Conservation (phyloP, 345 rosid species). For the Mallotus nudiflorus region DNA sequence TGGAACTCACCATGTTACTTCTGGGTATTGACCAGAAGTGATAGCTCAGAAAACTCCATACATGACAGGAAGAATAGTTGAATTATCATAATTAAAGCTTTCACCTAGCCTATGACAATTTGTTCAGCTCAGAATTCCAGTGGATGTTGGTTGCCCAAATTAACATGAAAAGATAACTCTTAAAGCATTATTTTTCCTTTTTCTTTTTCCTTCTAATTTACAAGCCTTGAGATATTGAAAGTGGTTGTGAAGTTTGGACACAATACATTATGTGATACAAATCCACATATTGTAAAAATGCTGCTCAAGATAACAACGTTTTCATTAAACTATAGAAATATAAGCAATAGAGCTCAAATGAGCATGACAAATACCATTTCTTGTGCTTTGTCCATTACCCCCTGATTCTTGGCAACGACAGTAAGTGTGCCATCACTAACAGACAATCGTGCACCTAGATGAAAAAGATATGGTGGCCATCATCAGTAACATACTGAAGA, state of each 20-base stretch:
- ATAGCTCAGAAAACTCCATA: not conserved
- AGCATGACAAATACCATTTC: conserved; percentile 59
- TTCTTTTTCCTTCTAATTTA: not conserved
- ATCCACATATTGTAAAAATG: not conserved
- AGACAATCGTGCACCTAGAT: conserved; percentile 76
- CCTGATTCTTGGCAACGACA: conserved; percentile 72
- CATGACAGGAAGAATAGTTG: not conserved
- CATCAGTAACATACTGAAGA: not conserved
- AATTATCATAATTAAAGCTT: not conserved
- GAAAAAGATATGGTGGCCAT: conserved; percentile 7
- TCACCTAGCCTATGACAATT: not conserved
- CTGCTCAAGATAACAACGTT: not conserved
- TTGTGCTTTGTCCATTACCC: conserved; percentile 70
- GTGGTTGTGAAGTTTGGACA: conserved; percentile 4
- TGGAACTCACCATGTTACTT: not conserved
- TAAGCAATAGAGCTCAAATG: not conserved
- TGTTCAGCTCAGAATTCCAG: not conserved
- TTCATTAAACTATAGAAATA: not conserved
- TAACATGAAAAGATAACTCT: not conserved
- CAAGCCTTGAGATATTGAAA: not conserved
- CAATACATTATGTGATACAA: not conserved
- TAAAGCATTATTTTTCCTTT: not conserved
- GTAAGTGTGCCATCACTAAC: conserved; percentile 81
- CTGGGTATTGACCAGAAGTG: not conserved
- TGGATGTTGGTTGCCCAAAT: not conserved